Percentiles rank a stretch among this genome's conserved stretches.
Conservation (phyloP, 2,329 filamentous ascomycete genomes). For the Chaetomium sp. region DNA sequence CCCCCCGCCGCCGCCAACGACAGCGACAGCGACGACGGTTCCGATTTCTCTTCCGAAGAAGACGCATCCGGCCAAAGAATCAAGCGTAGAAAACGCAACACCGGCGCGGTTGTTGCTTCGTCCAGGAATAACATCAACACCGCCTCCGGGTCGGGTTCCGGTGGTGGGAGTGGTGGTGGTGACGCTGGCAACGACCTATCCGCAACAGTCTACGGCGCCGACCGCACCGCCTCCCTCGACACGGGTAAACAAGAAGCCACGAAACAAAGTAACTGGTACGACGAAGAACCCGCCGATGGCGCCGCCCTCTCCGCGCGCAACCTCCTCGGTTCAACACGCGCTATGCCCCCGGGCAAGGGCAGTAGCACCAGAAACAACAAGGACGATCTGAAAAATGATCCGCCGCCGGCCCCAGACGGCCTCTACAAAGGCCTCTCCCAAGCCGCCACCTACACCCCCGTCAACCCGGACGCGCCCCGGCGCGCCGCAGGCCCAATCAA, state of each 20-base stretch:
- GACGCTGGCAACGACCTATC: slow-evolving; percentile 35
- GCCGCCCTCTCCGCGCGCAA: slow-evolving; percentile 39
- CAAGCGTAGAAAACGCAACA: slow-evolving; percentile 69
- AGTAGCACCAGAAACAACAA: neutral
- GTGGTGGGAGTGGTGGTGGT: neutral
- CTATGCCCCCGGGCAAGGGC: slow-evolving; percentile 18
- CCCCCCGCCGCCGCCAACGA: slow-evolving; percentile 52
- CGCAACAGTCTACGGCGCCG: slow-evolving; percentile 51
- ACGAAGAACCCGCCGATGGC: slow-evolving; percentile 52
- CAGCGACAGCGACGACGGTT: slow-evolving; percentile 34
- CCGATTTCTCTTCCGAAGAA: slow-evolving; percentile 65
- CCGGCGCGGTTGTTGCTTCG: slow-evolving; percentile 56
- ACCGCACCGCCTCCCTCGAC: slow-evolving; percentile 52
- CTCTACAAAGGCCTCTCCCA: slow-evolving; percentile 72
- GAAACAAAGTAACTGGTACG: slow-evolving; percentile 83
- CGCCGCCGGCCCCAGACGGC: slow-evolving; percentile 43
- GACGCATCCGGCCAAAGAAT: slow-evolving; percentile 69
- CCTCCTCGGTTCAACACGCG: slow-evolving; percentile 51
- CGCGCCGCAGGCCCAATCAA: slow-evolving; percentile 79
- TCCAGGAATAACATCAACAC: slow-evolving; percentile 41
- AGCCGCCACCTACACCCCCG: slow-evolving; percentile 68
- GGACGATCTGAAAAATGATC: slow-evolving; percentile 3
- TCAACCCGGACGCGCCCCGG: slow-evolving; percentile 66
- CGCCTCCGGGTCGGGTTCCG: neutral
- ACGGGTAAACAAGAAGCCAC: slow-evolving; percentile 74